phyloP scores from a whole-genome alignment of 495 filamentous ascomycete genomes.

The Penicillium canariense region DNA sequence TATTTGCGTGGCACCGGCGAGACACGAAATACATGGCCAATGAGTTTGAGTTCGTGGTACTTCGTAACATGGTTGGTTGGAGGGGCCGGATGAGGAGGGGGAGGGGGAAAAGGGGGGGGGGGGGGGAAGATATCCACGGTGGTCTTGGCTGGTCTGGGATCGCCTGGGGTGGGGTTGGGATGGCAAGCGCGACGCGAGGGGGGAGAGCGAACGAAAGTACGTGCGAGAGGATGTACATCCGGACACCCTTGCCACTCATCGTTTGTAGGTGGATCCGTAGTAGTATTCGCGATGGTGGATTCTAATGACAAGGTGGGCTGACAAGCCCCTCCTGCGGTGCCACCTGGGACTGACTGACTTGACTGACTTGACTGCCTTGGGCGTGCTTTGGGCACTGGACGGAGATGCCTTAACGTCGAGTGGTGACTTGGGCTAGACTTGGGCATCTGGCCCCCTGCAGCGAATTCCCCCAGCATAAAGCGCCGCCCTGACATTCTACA shows the following conservation, averaged over 20 bases:
- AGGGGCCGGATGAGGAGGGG: not conserved
- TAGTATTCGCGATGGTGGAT: too few species aligned
- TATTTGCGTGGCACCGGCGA: constrained; percentile 72
- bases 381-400: constrained; percentile 15
- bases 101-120: not conserved
- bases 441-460: too few species aligned
- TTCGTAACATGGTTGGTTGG: not conserved
- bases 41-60: not conserved
- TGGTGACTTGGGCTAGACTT: too few species aligned
- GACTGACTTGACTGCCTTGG: constrained; percentile 8
- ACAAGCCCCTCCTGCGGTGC: constrained; percentile 11
- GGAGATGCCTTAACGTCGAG: too few species aligned
- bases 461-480: too few species aligned
- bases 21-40: constrained; percentile 30
- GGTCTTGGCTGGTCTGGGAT: not conserved
- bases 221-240: not conserved
- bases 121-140: too few species aligned
- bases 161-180: not conserved
- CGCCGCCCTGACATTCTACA: too few species aligned
- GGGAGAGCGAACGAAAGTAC: not conserved
- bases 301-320: not conserved
- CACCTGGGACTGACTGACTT: constrained; percentile 21
- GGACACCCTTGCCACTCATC: too few species aligned
- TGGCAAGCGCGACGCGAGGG: constrained; percentile 17
- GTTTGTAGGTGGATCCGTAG: too few species aligned